Conservation (phyloP, 2,329 filamentous ascomycete species). For the Clarireedia paspali region DNA sequence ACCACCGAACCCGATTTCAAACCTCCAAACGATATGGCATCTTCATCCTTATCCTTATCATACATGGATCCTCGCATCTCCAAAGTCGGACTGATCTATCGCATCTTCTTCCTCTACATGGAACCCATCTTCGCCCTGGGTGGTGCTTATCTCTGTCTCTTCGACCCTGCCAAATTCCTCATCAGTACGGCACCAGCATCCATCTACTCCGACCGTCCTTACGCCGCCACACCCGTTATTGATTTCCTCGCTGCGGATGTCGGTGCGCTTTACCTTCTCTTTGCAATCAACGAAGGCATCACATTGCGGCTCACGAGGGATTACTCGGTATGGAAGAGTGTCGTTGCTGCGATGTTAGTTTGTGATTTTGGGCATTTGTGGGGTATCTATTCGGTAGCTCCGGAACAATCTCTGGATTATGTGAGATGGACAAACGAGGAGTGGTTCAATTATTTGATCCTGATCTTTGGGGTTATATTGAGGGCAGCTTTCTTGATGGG, state of each 20-base stretch:
- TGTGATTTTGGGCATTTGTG: conserved; percentile 29
- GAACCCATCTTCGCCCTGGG: conserved; percentile 21
- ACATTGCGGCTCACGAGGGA: conserved; percentile 26
- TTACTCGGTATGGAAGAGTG: conserved; percentile 24
- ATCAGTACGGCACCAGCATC: conserved; percentile 7
- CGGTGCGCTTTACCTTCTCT: conserved; percentile 26
- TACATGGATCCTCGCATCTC: neutral
- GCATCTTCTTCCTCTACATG: conserved; percentile 23
- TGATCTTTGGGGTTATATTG: conserved; percentile 28
- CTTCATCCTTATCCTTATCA: neutral
- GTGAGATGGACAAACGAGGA: conserved; percentile 31
- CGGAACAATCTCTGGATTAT: conserved; percentile 21
- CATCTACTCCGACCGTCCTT: conserved; percentile 10
- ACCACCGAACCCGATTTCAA: neutral
- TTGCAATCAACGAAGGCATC: conserved; percentile 27
- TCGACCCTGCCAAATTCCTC: neutral
- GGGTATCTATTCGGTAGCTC: conserved; percentile 30
- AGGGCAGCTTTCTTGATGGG: conserved; percentile 32
- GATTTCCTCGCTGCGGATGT: conserved; percentile 26
- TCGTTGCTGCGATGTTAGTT: conserved; percentile 21
- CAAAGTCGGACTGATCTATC: conserved; percentile 14
- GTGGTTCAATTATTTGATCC: conserved; percentile 31
- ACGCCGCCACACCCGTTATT: conserved; percentile 18
- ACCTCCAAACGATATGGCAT: neutral
- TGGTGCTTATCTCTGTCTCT: conserved; percentile 20